Base-by-base conservation (phyloP, 1,284 basidiomycete genomes). In the Puccinia triticina region DNA sequence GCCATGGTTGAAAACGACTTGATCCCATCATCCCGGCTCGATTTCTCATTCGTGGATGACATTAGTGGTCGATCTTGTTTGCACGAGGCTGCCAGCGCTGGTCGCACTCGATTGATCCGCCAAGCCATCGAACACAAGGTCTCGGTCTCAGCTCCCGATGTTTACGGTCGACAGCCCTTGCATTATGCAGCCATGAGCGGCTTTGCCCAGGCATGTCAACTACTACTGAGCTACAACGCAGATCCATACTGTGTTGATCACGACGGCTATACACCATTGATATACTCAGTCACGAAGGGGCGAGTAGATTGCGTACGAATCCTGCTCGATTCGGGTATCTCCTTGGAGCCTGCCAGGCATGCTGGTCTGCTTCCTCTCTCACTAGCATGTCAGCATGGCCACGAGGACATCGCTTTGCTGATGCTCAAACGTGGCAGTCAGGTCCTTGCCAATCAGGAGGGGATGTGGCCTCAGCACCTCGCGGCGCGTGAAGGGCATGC, bases 111-210 rank as follows among this genome's bases (percentile, higher is more conserved):
- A n/a, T 90, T 99, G 59, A 94, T 96, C 73, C 88, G 91, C 83
- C 88, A 96, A 29, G 98, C 95, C 87, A 90, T 98, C 34, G 89
- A 91, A 76, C 91, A 92, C 78, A 90, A 90, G 34, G 91, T 95
- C 8, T 89, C 90, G 29, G 89, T 91, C 48, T 90, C 91, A 83
- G 92, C 91, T 84, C 89, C 90, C 59, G 95, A 98, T 86, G 92
- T 93, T 2, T 99, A 98, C 88, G 95, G 94, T 50, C 93, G 97
- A 23, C 93, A 94, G 14, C 92, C 96, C 2, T 89, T 99, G 74
- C 96, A 98, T 88, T 99, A 99, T 87, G 95, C 95, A 23, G 93
- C 95, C 23, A 95, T 99, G 92, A 92, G 94, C 85, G 96, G 95
- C 0, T 93, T 96, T 86, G 89, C 91, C 0, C 88, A 88, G 21